Evolutionary conservation across 192 early-diverging fungal genomes (phyloP).

Genomic region (Backusella mclennaniae): DNA sequence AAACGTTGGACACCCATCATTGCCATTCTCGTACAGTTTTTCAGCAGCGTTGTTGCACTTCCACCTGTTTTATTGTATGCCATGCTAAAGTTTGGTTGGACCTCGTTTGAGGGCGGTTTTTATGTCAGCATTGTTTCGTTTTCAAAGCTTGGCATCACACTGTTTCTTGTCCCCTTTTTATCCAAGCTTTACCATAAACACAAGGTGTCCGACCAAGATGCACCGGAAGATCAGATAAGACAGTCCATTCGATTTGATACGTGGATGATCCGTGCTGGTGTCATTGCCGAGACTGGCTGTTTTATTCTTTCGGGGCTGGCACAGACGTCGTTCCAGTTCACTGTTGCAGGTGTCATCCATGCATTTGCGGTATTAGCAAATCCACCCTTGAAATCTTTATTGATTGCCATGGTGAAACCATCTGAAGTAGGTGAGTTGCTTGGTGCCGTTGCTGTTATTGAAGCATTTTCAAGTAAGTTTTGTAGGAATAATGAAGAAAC

Average conservation of each 20-base stretch:
- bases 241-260: slow-evolving; percentile 37
- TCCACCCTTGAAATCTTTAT: slow-evolving; percentile 40
- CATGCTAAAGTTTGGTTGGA: slow-evolving; percentile 43
- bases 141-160: slow-evolving; percentile 24
- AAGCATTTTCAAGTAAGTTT: slow-evolving; percentile 38
- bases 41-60: slow-evolving; percentile 9
- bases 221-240: neutral
- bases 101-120: slow-evolving; percentile 42
- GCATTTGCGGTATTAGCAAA: slow-evolving; percentile 29
- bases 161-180: slow-evolving; percentile 35
- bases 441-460: slow-evolving; percentile 48
- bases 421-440: slow-evolving; percentile 48
- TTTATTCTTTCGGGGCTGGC: slow-evolving; percentile 37
- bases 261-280: slow-evolving; percentile 47
- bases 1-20: slow-evolving; percentile 16
- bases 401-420: slow-evolving; percentile 45
- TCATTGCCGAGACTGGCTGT: slow-evolving; percentile 29
- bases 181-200: slow-evolving; percentile 28
- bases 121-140: slow-evolving; percentile 23
- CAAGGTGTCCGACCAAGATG: neutral
- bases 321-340: slow-evolving; percentile 13
- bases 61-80: slow-evolving; percentile 41
- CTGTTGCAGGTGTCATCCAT: slow-evolving; percentile 22
- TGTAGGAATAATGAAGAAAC: neutral
- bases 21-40: slow-evolving; percentile 15